Conservation (phyloP, 2,329 filamentous ascomycete genomes). For the Ceratocystis variospora region DNA sequence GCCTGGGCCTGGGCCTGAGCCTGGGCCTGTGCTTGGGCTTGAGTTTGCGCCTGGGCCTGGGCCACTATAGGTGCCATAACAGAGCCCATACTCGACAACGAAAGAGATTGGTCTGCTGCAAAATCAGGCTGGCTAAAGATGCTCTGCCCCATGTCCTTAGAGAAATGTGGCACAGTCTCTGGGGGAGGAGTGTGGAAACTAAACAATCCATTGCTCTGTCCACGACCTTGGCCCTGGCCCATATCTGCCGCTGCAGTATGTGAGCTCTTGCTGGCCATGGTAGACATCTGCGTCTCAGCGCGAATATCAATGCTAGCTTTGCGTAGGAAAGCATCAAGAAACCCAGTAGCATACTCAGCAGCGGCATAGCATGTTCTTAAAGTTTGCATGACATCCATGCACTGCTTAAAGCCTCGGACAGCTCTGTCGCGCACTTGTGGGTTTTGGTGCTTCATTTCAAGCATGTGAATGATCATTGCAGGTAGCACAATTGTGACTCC, state of each 20-base stretch:
- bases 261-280: not conserved
- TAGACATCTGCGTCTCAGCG: constrained; percentile 21
- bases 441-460: constrained; percentile 78
- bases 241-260: not conserved
- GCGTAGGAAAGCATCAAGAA: constrained; percentile 80
- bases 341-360: constrained; percentile 90
- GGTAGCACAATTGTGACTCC: constrained; percentile 84
- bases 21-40: not conserved
- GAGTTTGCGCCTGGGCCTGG: not conserved
- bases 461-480: constrained; percentile 83
- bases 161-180: constrained; percentile 32
- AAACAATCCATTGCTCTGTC: constrained; percentile 25
- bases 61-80: constrained; percentile 6
- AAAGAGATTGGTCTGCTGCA: not conserved
- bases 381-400: constrained; percentile 81
- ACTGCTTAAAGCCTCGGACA: constrained; percentile 71
- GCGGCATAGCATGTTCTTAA: constrained; percentile 82
- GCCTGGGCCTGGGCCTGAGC: not conserved
- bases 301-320: constrained; percentile 68
- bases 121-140: constrained; percentile 1
- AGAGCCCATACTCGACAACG: not conserved
- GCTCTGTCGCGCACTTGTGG: constrained; percentile 57
- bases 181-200: constrained; percentile 40
- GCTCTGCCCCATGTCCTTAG: not conserved
- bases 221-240: not conserved